These are phyloP conservation scores for Dactylellina leptospora DNA, from an alignment of 2,329 filamentous ascomycete genomes.

Conservation along the genomic window DNA sequence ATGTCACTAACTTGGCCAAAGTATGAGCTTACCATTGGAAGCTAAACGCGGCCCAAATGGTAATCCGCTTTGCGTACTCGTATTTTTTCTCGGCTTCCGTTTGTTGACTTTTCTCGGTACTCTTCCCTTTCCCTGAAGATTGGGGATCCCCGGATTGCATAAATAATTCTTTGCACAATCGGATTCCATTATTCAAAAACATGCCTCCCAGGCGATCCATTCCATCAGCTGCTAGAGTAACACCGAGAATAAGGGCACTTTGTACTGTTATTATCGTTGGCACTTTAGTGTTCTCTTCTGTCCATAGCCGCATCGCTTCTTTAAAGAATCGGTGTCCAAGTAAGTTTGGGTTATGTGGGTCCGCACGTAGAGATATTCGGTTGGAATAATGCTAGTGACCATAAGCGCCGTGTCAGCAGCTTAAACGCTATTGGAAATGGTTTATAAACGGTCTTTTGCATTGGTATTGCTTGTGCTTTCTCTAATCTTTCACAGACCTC, in stretches of 20 bases:
- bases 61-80: constrained; percentile 30
- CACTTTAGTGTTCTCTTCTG: constrained; percentile 13
- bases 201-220: constrained; percentile 44
- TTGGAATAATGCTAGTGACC: constrained; percentile 40
- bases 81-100: constrained; percentile 39
- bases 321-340: constrained; percentile 42
- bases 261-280: constrained; percentile 39
- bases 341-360: constrained; percentile 45
- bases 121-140: constrained; percentile 8
- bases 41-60: constrained; percentile 34
- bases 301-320: constrained; percentile 47
- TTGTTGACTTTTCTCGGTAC: not conserved
- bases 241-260: constrained; percentile 34
- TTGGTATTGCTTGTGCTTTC: constrained; percentile 21
- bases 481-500: constrained; percentile 23
- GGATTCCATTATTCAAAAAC: constrained; percentile 40
- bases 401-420: constrained; percentile 1
- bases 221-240: constrained; percentile 32
- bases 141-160: not conserved
- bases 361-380: constrained; percentile 32
- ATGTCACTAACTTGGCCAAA: not conserved
- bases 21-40: constrained; percentile 22
- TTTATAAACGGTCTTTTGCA: constrained; percentile 16
- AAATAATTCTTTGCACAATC: constrained; percentile 23
- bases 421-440: not conserved